Conservation (phyloP, 139 green algal species). For the Chlamydomonas asymmetrica region DNA sequence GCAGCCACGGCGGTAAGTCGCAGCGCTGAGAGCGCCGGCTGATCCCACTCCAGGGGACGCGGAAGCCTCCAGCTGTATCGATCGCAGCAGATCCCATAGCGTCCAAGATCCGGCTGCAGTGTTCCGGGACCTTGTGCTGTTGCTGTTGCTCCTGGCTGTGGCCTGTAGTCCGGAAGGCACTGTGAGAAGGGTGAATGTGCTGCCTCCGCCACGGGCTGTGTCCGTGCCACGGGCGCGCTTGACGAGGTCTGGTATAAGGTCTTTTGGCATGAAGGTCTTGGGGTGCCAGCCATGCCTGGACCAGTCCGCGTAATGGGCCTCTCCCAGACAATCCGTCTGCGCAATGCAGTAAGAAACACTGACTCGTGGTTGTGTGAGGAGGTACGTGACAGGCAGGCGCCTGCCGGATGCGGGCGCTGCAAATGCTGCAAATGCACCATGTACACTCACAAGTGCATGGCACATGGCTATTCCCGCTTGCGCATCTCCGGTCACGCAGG, state of each 20-base stretch:
- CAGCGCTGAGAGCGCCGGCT: background rate
- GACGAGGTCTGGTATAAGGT: background rate
- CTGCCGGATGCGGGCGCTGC: too few relatives aligned
- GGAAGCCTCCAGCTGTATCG: too few relatives aligned
- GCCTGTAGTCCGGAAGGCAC: background rate
- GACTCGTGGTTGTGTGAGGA: too few relatives aligned
- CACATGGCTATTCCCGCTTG: too few relatives aligned
- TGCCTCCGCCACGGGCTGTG: background rate
- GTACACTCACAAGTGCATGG: too few relatives aligned
- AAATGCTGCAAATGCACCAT: too few relatives aligned
- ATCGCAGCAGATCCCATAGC: too few relatives aligned
- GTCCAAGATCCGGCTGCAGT: too few relatives aligned
- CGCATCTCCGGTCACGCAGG: too few relatives aligned
- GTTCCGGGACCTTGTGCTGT: background rate
- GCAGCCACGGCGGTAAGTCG: too few relatives aligned
- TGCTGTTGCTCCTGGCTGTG: background rate
- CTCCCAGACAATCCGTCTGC: conserved; percentile 32
- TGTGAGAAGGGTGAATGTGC: background rate
- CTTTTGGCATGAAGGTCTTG: background rate
- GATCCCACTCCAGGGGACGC: background rate
- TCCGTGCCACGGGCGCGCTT: background rate
- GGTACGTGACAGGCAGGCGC: too few relatives aligned
- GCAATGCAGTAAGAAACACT: too few relatives aligned
- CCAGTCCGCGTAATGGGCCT: conserved; percentile 25
- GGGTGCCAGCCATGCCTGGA: conserved; percentile 4